Conservation (phyloP, 2,329 filamentous ascomycete genomes). For the Pseudonectria foliicola region DNA sequence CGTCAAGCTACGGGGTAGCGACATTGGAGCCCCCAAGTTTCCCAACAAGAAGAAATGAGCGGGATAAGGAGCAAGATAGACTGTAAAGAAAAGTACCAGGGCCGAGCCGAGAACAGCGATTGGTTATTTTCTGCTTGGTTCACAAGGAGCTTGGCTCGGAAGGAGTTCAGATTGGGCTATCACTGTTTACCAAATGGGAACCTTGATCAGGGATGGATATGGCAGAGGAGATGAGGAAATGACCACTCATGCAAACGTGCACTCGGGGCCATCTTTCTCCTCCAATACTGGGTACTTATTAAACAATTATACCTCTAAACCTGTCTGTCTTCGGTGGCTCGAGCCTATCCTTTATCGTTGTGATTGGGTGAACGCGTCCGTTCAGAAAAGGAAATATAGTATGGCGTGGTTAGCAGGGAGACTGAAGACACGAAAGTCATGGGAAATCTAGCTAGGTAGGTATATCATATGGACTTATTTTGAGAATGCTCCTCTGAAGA, state of each 20-base stretch:
- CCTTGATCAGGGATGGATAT: conserved; percentile 2
- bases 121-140: conserved; percentile 6
- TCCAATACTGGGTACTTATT: too few species aligned
- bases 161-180: conserved; percentile 21
- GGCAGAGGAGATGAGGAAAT: neutral
- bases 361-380: too few species aligned
- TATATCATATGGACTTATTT: too few species aligned
- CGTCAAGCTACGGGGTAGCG: conserved; percentile 75
- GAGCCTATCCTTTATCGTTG: too few species aligned
- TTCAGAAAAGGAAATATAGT: too few species aligned
- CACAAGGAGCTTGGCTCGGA: conserved; percentile 13
- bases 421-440: too few species aligned
- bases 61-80: conserved; percentile 2
- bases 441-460: too few species aligned
- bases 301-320: too few species aligned
- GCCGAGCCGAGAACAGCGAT: conserved; percentile 24
- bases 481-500: too few species aligned
- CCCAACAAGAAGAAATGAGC: conserved; percentile 57
- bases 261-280: neutral
- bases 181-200: conserved; percentile 20
- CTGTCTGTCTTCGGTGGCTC: too few species aligned
- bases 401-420: too few species aligned
- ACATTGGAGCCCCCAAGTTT: conserved; percentile 81
- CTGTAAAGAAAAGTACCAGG: conserved; percentile 17
- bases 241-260: neutral